phyloP scores from a whole-genome alignment of 805 yeast species.

The Yarrowia osloensis region DNA sequence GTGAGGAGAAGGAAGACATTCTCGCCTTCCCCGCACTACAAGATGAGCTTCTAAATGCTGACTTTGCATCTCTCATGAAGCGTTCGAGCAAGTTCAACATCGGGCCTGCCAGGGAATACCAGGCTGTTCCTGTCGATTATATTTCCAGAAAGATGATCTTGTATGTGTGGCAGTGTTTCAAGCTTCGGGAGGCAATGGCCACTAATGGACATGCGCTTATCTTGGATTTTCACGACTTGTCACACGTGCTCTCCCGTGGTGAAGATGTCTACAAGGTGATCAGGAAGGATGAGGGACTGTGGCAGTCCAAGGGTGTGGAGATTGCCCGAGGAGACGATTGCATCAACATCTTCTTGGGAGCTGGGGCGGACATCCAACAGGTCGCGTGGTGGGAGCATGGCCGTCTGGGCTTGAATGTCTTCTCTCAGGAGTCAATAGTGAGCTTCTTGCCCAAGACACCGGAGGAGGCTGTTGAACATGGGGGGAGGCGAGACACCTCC shows the following conservation, averaged over 20 bases:
- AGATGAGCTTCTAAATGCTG: neutral
- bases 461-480: slow-evolving; percentile 4
- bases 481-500: neutral
- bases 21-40: neutral
- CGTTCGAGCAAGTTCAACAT: neutral
- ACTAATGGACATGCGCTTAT: neutral
- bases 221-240: neutral
- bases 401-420: neutral
- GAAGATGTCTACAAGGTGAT: slow-evolving; percentile 4
- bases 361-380: neutral
- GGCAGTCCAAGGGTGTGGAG: neutral
- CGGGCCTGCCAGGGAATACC: neutral
- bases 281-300: neutral
- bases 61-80: neutral
- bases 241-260: neutral
- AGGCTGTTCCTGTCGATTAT: neutral
- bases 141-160: neutral
- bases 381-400: slow-evolving; percentile 3
- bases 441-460: neutral
- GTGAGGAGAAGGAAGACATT: neutral
- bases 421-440: neutral
- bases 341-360: neutral
- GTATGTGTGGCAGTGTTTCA: slow-evolving; percentile 9
- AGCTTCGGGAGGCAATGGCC: neutral
- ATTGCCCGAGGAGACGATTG: neutral